Evolutionary conservation across 2,329 filamentous ascomycete species (phyloP).

Genomic region (Nectriaceae sp.): DNA sequence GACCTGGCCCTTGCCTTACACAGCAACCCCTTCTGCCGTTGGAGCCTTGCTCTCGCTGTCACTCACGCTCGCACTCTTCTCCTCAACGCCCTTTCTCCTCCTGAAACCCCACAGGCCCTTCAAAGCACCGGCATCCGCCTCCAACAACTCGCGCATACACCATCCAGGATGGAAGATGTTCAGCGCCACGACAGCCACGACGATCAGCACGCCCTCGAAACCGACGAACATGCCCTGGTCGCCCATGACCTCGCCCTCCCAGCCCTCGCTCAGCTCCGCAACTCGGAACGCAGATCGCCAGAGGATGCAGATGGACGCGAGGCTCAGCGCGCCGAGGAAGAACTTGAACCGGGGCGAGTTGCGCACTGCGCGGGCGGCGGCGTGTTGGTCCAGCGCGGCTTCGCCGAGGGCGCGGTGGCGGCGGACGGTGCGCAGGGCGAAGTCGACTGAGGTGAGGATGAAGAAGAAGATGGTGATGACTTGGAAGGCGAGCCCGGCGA

Average conservation of each 20-base stretch:
- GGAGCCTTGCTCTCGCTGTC: conserved; percentile 16
- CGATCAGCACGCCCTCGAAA: conserved; percentile 58
- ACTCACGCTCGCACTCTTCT: conserved; percentile 9
- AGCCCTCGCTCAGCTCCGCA: conserved; percentile 66
- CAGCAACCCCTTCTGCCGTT: conserved; percentile 4
- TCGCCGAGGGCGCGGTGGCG: conserved; percentile 37
- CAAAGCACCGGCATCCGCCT: conserved; percentile 25
- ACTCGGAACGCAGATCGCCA: conserved; percentile 66
- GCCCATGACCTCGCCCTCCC: conserved; percentile 58
- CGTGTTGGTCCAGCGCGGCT: conserved; percentile 40
- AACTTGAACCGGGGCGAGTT: conserved; percentile 48
- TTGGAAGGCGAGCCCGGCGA: conserved; percentile 65
- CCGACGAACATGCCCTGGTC: conserved; percentile 58
- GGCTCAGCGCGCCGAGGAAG: conserved; percentile 55
- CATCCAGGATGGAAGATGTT: conserved; percentile 40
- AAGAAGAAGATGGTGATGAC: conserved; percentile 60
- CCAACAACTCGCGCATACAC: conserved; percentile 31
- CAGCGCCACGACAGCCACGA: conserved; percentile 46
- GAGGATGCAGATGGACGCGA: conserved; percentile 65
- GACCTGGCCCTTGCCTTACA: no score
- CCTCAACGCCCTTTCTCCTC: conserved; percentile 7
- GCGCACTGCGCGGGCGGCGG: conserved; percentile 38
- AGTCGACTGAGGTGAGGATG: conserved; percentile 51
- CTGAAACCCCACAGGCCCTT: conserved; percentile 30
- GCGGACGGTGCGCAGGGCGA: conserved; percentile 43